Percentiles rank a stretch among this genome's conserved stretches.
phyloP scores from a whole-genome alignment of 1,284 basidiomycete species.

The Sporisorium iseilematis-ciliati region DNA sequence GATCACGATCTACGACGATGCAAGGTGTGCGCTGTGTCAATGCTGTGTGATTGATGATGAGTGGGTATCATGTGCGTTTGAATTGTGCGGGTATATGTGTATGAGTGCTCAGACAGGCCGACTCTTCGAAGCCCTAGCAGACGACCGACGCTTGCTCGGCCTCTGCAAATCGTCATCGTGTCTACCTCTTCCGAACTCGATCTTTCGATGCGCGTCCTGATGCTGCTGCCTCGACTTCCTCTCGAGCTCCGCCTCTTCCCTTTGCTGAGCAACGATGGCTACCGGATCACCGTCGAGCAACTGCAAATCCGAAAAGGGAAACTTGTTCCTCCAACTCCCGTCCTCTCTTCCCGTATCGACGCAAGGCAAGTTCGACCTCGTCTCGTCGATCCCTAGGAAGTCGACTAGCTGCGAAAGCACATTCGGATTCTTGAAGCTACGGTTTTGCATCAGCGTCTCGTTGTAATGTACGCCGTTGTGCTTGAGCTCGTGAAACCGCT shows the following conservation, averaged over 20 bases:
- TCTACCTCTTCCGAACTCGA: conserved; percentile 7
- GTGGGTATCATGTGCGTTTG: conserved; percentile 1
- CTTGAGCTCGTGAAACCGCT: conserved; percentile 77
- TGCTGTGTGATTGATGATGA: not conserved
- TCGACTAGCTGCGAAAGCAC: conserved; percentile 92
- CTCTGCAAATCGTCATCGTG: conserved; percentile 4
- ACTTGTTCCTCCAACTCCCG: conserved; percentile 11
- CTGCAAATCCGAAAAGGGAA: conserved; percentile 16
- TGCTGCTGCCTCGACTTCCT: conserved; percentile 1
- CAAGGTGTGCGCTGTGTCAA: not conserved
- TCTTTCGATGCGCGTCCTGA: conserved; percentile 1
- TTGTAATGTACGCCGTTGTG: conserved; percentile 89
- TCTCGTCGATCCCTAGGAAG: conserved; percentile 89
- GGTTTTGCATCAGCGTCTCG: conserved; percentile 87
- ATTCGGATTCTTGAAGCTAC: conserved; percentile 93
- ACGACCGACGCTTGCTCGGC: conserved; percentile 1
- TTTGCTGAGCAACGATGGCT: not conserved
- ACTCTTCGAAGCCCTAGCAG: not conserved
- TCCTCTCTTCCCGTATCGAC: conserved; percentile 18
- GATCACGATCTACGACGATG: too few species aligned
- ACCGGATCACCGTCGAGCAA: conserved; percentile 29
- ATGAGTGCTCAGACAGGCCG: not conserved
- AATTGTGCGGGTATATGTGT: too few species aligned
- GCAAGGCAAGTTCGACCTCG: conserved; percentile 30
- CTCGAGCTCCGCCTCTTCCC: not conserved